phyloP scores from a whole-genome alignment of 2,329 filamentous ascomycete species.

The Ampelomyces quisqualis region DNA sequence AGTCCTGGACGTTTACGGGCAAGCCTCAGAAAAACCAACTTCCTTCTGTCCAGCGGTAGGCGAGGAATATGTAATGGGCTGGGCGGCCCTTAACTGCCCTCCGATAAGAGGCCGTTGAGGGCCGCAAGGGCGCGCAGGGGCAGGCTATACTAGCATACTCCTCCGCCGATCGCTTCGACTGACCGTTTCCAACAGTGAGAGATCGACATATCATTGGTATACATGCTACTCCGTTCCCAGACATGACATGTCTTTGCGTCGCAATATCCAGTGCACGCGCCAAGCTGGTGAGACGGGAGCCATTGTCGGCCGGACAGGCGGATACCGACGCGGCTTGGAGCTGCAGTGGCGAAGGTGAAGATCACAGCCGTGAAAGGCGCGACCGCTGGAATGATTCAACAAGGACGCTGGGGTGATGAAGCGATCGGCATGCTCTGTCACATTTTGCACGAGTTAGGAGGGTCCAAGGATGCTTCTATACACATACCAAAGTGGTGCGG shows the following conservation, averaged over 20 bases:
- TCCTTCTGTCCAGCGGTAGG: slow-evolving; percentile 6
- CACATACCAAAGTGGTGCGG: too few relatives aligned
- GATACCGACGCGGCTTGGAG: slow-evolving; percentile 2
- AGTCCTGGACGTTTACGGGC: neutral
- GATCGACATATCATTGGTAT: slow-evolving; percentile 14
- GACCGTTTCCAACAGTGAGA: slow-evolving; percentile 10
- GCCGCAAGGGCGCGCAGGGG: too few relatives aligned
- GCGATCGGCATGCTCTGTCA: slow-evolving; percentile 1
- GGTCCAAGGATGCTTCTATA: too few relatives aligned
- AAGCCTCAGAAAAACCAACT: slow-evolving; percentile 1
- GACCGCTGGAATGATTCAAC: neutral
- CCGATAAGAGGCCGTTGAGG: slow-evolving; percentile 21
- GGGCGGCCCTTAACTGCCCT: slow-evolving; percentile 8
- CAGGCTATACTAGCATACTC: too few relatives aligned
- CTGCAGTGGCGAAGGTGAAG: slow-evolving; percentile 3
- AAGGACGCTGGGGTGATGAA: neutral
- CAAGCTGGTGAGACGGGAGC: slow-evolving; percentile 1
- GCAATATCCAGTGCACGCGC: slow-evolving; percentile 3
- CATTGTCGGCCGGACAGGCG: slow-evolving; percentile 3
- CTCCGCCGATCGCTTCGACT: slow-evolving; percentile 10
- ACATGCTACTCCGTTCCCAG: too few relatives aligned
- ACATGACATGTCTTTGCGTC: too few relatives aligned
- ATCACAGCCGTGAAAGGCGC: neutral
- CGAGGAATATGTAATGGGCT: too few relatives aligned
- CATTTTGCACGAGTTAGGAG: neutral